Evolutionary conservation across 257 asterid species (phyloP).

Genomic region (Solanum ahanhuiri): DNA sequence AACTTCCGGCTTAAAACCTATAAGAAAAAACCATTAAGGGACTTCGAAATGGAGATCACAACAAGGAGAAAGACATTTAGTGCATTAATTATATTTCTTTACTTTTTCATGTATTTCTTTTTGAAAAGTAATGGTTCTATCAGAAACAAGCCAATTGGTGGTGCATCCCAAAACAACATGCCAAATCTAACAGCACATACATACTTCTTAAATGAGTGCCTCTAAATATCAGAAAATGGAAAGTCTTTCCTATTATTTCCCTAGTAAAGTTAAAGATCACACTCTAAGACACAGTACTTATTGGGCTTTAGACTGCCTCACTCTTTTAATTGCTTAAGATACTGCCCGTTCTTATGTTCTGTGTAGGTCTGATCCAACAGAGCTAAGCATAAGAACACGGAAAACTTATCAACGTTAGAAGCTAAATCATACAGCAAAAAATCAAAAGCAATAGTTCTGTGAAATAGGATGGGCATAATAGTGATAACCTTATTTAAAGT

Average conservation of each 20-base stretch:
- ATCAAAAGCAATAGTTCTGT: not conserved
- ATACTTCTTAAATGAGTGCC: not conserved
- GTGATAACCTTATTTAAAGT: not conserved
- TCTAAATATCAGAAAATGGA: not conserved
- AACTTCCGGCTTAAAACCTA: constrained; percentile 92
- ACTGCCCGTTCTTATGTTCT: not conserved
- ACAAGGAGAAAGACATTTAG: not conserved
- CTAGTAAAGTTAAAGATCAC: not conserved
- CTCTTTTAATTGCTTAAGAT: not conserved
- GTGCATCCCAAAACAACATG: not conserved
- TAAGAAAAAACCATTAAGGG: constrained; percentile 1
- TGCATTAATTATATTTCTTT: not conserved
- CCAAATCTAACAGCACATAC: not conserved
- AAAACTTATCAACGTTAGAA: not conserved
- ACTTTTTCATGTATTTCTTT: not conserved
- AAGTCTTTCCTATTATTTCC: not conserved
- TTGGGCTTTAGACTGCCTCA: not conserved
- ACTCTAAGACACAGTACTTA: not conserved
- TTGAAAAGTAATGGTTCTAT: not conserved
- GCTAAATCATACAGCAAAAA: not conserved
- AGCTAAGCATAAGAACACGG: not conserved
- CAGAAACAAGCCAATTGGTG: not conserved
- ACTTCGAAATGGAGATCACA: not conserved
- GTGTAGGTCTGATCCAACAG: not conserved
- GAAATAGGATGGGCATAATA: not conserved